Evolutionary conservation across 805 yeast species (phyloP).

Genomic region (Sugiyamaella lignohabitans): DNA sequence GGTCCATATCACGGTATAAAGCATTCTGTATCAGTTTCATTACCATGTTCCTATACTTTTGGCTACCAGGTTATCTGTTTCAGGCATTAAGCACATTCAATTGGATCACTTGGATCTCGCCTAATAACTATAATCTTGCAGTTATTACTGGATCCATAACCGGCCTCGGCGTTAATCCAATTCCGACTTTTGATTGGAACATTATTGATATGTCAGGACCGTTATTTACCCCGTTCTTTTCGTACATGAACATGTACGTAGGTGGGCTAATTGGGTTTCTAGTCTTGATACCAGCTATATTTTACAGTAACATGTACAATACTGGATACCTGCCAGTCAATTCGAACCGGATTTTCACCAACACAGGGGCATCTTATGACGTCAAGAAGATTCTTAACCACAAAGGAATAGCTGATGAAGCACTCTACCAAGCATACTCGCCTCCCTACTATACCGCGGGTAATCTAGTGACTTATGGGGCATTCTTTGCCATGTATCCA

Average conservation of each 20-base stretch:
- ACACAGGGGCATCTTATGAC: slow-evolving; percentile 44
- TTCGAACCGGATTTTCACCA: slow-evolving; percentile 47
- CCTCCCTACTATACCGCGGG: slow-evolving; percentile 58
- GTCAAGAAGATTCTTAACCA: slow-evolving; percentile 40
- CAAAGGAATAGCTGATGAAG: slow-evolving; percentile 36
- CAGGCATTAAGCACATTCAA: slow-evolving; percentile 49
- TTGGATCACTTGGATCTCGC: slow-evolving; percentile 58
- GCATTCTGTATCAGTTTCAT: slow-evolving; percentile 38
- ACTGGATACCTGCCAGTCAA: slow-evolving; percentile 56
- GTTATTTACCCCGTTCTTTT: slow-evolving; percentile 40
- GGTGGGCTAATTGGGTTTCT: slow-evolving; percentile 41
- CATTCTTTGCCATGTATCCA: slow-evolving; percentile 48
- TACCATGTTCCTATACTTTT: slow-evolving; percentile 43
- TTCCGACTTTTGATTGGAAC: slow-evolving; percentile 42
- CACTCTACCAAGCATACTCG: slow-evolving; percentile 43
- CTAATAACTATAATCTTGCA: slow-evolving; percentile 46
- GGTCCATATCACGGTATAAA: slow-evolving; percentile 48
- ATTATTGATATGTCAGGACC: slow-evolving; percentile 34
- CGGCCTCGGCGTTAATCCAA: slow-evolving; percentile 41
- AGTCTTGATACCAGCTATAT: slow-evolving; percentile 42
- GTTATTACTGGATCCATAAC: slow-evolving; percentile 46
- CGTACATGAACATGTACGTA: slow-evolving; percentile 26
- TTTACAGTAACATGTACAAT: slow-evolving; percentile 41
- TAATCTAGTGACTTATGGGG: slow-evolving; percentile 46
- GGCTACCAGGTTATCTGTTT: slow-evolving; percentile 57